These are phyloP conservation scores for Clavulina sp. DNA, from an alignment of 768 basidiomycete species.

Conservation along the genomic window DNA sequence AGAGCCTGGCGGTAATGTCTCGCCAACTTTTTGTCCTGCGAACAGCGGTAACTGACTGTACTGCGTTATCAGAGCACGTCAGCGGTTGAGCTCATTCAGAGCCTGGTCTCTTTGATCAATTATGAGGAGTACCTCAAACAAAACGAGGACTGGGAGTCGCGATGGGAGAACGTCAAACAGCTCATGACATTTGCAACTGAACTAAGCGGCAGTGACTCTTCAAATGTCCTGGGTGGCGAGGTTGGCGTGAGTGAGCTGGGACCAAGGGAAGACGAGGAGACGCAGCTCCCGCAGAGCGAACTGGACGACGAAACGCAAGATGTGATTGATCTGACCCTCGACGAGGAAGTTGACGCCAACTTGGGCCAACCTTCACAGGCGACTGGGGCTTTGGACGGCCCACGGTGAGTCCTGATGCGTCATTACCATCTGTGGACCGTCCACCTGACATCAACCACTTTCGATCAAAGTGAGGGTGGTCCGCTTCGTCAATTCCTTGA, in stretches of 20 bases:
- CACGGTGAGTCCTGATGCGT: neutral
- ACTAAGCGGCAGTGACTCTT: conserved; percentile 15
- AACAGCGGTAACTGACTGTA: no score
- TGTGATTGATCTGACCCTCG: neutral
- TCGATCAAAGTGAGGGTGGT: conserved; percentile 19
- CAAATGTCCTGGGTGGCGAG: no score
- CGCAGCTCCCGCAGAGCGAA: neutral
- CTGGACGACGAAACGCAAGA: neutral
- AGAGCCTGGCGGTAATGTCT: no score
- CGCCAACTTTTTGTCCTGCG: no score
- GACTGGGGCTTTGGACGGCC: neutral
- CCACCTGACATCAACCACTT: neutral
- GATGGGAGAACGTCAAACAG: conserved; percentile 80
- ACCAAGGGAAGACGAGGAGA: no score
- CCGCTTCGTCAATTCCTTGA: conserved; percentile 58
- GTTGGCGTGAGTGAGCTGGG: no score
- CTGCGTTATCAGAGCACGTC: conserved; percentile 29
- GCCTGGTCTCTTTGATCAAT: conserved; percentile 35
- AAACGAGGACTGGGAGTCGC: conserved; percentile 45
- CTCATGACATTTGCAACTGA: conserved; percentile 63
- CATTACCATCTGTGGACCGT: neutral
- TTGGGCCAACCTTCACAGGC: neutral
- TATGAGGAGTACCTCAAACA: conserved; percentile 57
- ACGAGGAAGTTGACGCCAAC: neutral
- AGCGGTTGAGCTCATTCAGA: conserved; percentile 46